Conservation (phyloP, 1,284 basidiomycete genomes). For the Vanrija humicola region DNA sequence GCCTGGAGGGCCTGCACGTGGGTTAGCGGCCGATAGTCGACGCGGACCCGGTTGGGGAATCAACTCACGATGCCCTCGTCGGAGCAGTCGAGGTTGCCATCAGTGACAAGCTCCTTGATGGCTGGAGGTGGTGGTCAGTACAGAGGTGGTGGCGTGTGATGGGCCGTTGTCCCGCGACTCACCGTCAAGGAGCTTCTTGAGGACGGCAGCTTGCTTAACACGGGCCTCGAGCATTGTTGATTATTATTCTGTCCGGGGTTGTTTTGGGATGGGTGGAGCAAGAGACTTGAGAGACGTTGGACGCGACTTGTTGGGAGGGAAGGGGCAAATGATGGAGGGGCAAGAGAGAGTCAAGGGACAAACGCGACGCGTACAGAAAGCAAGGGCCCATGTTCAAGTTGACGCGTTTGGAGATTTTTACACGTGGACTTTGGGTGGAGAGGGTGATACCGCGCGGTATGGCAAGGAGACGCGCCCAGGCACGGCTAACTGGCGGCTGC, state of each 20-base stretch:
- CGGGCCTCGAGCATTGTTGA: conserved; percentile 81
- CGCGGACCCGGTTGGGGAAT: too few relatives aligned
- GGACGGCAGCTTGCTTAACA: conserved; percentile 71
- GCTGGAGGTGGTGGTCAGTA: conserved; percentile 54
- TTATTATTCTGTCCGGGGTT: not conserved
- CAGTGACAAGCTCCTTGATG: conserved; percentile 94
- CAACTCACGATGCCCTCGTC: conserved; percentile 87
- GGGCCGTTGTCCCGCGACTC: conserved; percentile 30
- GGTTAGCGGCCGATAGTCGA: conserved; percentile 18
- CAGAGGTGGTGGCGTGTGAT: not conserved
- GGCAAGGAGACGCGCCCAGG: too few relatives aligned
- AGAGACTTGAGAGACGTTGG: not conserved
- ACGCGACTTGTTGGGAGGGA: not conserved
- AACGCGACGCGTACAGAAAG: too few relatives aligned
- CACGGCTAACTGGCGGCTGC: too few relatives aligned
- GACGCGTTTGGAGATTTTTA: not conserved
- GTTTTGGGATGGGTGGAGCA: not conserved
- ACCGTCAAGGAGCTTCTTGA: conserved; percentile 88
- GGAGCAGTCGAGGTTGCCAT: conserved; percentile 97
- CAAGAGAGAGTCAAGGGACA: not conserved
- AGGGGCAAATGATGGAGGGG: not conserved
- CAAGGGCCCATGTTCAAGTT: not conserved
- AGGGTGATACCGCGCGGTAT: too few relatives aligned
- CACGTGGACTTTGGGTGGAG: too few relatives aligned
- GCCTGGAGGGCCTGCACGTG: conserved; percentile 73